Percentiles rank a stretch among this genome's conserved stretches.
phyloP scores from a whole-genome alignment of 345 rosid genomes.

The Garcia nutans region DNA sequence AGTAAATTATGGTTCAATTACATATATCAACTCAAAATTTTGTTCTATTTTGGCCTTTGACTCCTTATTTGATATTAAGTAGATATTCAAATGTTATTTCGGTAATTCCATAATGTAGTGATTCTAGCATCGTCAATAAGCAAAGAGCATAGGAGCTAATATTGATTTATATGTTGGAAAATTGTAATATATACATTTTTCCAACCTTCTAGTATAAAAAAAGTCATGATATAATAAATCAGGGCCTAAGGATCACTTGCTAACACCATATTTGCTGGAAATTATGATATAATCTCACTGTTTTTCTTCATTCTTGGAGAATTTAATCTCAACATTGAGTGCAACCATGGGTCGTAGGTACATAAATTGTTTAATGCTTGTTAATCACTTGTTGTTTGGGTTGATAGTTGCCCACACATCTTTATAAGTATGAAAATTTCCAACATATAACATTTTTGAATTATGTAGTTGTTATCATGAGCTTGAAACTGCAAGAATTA shows the following conservation, averaged over 20 bases:
- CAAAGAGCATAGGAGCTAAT: too few relatives aligned
- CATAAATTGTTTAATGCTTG: slow-evolving; percentile 68
- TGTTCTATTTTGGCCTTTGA: background rate
- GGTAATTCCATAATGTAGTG: background rate
- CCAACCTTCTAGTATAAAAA: too few relatives aligned
- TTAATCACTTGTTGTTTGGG: slow-evolving; percentile 31
- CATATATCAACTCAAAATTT: background rate
- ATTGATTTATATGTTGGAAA: too few relatives aligned
- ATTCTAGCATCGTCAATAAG: too few relatives aligned
- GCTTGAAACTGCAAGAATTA: slow-evolving; percentile 88
- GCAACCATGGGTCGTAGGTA: slow-evolving; percentile 97
- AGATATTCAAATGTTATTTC: background rate
- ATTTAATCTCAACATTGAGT: slow-evolving; percentile 83
- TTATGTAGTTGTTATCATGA: slow-evolving; percentile 74
- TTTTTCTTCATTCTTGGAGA: slow-evolving; percentile 32
- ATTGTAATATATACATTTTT: too few relatives aligned
- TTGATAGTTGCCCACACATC: background rate
- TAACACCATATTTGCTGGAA: background rate
- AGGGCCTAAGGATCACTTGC: too few relatives aligned
- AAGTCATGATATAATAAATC: too few relatives aligned
- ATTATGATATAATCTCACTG: background rate
- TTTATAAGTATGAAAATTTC: background rate
- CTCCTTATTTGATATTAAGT: background rate
- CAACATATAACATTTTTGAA: too few relatives aligned
- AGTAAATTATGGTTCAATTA: background rate